phyloP scores from a whole-genome alignment of 2,329 filamentous ascomycete genomes.

The Geosmithia morbida region DNA sequence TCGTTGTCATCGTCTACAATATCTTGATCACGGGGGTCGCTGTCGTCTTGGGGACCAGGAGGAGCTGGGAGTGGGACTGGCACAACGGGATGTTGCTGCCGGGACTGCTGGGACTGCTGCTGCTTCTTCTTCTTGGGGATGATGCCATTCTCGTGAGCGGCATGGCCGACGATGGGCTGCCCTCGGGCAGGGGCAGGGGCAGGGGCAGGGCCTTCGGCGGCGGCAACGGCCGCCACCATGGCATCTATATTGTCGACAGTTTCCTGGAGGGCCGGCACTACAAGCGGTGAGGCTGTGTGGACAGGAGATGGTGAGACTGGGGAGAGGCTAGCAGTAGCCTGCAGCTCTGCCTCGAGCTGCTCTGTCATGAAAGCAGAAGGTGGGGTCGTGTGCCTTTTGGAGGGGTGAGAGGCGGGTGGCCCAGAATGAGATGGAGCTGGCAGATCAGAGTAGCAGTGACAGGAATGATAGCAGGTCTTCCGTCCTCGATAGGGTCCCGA shows the following conservation, averaged over 20 bases:
- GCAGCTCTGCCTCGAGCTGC: constrained; percentile 28
- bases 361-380: constrained; percentile 19
- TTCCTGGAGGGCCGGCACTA: constrained; percentile 35
- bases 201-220: constrained; percentile 11
- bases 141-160: background rate
- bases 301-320: constrained; percentile 35
- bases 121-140: background rate
- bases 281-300: constrained; percentile 28
- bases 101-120: too few relatives aligned
- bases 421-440: too few relatives aligned
- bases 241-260: constrained; percentile 34
- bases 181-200: background rate
- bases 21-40: constrained; percentile 13
- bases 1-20: constrained; percentile 19
- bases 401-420: background rate
- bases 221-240: constrained; percentile 23
- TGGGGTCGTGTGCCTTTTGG: background rate
- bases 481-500: background rate
- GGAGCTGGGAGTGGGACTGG: constrained; percentile 10
- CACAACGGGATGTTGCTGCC: too few relatives aligned
- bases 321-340: constrained; percentile 36
- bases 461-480: background rate
- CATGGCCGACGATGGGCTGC: background rate
- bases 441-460: too few relatives aligned
- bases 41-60: background rate